Evolutionary conservation across 1,139 yeast species (phyloP).

Genomic region (Candida sojae): DNA sequence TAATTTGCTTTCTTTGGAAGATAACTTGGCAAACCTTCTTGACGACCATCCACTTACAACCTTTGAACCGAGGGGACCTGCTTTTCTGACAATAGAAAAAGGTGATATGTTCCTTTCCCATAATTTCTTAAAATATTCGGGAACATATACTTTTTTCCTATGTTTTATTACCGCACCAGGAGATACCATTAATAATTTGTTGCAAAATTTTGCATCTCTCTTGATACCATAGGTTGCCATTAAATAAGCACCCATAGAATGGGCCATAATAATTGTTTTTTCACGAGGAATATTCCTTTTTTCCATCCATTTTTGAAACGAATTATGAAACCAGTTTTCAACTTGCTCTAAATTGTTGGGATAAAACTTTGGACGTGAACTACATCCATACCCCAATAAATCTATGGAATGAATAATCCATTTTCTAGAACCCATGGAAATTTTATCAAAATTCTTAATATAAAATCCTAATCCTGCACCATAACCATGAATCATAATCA

Average conservation of each 20-base stretch:
- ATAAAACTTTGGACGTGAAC: conserved; percentile 59
- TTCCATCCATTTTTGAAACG: conserved; percentile 47
- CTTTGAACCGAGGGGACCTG: conserved; percentile 69
- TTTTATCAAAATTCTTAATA: conserved; percentile 56
- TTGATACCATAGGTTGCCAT: conserved; percentile 50
- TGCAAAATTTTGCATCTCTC: conserved; percentile 43
- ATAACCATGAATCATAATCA: conserved; percentile 73
- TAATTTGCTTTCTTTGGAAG: conserved; percentile 36
- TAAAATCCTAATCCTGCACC: conserved; percentile 79
- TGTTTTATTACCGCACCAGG: conserved; percentile 66
- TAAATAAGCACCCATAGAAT: conserved; percentile 66
- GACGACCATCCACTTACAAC: conserved; percentile 79
- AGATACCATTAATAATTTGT: conserved; percentile 51
- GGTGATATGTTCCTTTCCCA: conserved; percentile 79
- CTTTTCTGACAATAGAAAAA: conserved; percentile 60
- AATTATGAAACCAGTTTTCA: conserved; percentile 56
- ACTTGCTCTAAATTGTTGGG: conserved; percentile 29
- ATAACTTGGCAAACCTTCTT: conserved; percentile 59
- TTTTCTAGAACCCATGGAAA: conserved; percentile 30
- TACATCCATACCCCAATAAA: conserved; percentile 75
- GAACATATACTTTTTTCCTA: conserved; percentile 47
- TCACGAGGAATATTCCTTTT: conserved; percentile 31
- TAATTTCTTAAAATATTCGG: conserved; percentile 61
- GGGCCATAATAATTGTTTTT: conserved; percentile 51
- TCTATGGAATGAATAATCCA: conserved; percentile 77